Evolutionary conservation across 2,329 filamentous ascomycete species (phyloP).

Genomic region (Talaromyces sp.): DNA sequence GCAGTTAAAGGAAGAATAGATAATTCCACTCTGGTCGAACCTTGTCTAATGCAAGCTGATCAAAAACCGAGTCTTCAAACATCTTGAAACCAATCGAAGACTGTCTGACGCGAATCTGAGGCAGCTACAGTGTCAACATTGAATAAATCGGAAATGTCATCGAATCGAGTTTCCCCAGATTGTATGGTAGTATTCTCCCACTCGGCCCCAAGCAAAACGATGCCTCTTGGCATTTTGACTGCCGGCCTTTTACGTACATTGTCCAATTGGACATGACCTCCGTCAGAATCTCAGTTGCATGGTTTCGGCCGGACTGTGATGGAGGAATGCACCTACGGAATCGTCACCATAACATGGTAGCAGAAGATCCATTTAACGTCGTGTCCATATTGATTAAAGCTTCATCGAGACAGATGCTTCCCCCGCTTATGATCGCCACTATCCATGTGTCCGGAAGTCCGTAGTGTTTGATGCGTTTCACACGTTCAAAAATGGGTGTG

Average conservation of each 20-base stretch:
- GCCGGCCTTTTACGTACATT: neutral
- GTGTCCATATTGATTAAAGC: neutral
- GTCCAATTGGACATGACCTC: neutral
- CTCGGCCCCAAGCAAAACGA: neutral
- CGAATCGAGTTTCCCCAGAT: neutral
- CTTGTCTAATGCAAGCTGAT: neutral
- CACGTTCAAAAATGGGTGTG: neutral
- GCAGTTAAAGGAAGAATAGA: neutral
- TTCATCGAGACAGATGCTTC: neutral
- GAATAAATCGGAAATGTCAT: neutral
- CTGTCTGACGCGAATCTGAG: neutral
- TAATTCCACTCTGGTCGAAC: neutral
- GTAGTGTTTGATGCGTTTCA: neutral
- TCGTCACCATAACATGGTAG: neutral
- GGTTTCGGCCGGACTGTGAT: neutral
- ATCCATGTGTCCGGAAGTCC: neutral
- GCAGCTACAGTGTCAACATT: neutral
- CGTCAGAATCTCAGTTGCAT: neutral
- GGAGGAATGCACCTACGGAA: neutral
- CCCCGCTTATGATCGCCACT: neutral
- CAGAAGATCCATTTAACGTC: neutral
- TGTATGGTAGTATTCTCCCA: neutral
- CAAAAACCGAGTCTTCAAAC: neutral
- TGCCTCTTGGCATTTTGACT: neutral
- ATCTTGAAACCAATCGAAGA: neutral